Conservation (phyloP, 23 red algal species). For the Gracilariopsis chorda region DNA sequence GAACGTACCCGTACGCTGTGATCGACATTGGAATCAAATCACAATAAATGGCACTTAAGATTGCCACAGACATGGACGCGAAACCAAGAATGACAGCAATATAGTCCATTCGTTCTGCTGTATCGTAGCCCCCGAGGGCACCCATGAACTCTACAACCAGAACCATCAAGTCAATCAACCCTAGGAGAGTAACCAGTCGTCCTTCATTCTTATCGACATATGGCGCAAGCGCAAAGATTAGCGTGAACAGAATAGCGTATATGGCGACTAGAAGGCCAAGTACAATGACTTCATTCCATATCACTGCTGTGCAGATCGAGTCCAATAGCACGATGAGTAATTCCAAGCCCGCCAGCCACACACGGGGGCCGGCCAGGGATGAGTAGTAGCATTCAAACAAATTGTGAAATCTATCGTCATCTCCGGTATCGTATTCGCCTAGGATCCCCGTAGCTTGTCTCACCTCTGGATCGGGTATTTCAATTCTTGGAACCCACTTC, state of each 20-base stretch:
- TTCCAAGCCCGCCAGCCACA: conserved; percentile 66
- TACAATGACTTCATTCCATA: conserved; percentile 58
- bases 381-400: conserved; percentile 75
- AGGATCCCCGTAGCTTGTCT: conserved; percentile 4
- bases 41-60: conserved; percentile 58
- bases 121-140: conserved; percentile 32
- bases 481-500: conserved; percentile 49
- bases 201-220: conserved; percentile 68
- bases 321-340: conserved; percentile 42
- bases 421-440: conserved; percentile 41
- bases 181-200: conserved; percentile 40
- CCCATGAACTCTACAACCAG: conserved; percentile 62
- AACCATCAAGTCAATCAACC: conserved; percentile 47
- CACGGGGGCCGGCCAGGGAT: conserved; percentile 38
- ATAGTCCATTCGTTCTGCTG: conserved; percentile 50
- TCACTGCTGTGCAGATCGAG: conserved; percentile 36
- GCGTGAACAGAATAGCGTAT: conserved; percentile 20
- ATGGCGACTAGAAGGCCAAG: conserved; percentile 22
- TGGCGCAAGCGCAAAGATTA: conserved; percentile 51
- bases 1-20: background rate
- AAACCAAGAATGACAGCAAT: conserved; percentile 48
- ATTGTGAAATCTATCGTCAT: conserved; percentile 44
- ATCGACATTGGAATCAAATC: conserved; percentile 46
- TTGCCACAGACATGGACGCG: conserved; percentile 38
- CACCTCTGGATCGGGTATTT: conserved; percentile 51